These are phyloP conservation scores for Cruciata laevipes DNA, from an alignment of 257 asterid genomes.

Conservation along the genomic window DNA sequence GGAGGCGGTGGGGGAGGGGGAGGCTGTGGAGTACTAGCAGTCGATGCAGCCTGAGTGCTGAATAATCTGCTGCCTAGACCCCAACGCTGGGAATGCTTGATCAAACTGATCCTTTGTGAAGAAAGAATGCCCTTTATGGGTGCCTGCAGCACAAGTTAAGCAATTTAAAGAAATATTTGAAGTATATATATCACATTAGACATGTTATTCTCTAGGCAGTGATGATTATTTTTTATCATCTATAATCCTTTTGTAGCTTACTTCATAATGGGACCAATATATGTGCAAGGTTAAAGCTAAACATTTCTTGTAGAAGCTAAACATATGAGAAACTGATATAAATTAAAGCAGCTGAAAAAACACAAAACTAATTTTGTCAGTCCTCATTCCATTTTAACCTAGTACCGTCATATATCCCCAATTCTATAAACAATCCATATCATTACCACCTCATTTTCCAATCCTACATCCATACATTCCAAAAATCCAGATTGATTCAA, in stretches of 20 bases:
- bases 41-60: slow-evolving; percentile 81
- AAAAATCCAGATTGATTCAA: too few relatives aligned
- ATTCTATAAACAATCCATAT: neutral
- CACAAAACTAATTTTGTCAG: neutral
- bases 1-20: slow-evolving; percentile 99
- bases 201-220: neutral
- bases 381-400: neutral
- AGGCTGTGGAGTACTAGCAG: slow-evolving; percentile 63
- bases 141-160: slow-evolving; percentile 42
- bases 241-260: neutral
- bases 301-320: neutral
- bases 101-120: slow-evolving; percentile 44
- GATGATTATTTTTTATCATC: neutral
- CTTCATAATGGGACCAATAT: neutral
- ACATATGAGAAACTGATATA: neutral
- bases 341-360: neutral
- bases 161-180: neutral
- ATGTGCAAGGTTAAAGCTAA: neutral
- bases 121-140: slow-evolving; percentile 65
- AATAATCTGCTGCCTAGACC: slow-evolving; percentile 45
- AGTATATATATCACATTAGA: neutral
- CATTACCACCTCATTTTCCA: too few relatives aligned
- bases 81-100: slow-evolving; percentile 38
- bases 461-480: too few relatives aligned
- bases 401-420: neutral